Base-by-base conservation (phyloP, 495 filamentous ascomycete genomes). In the Lophium mytilinum region DNA sequence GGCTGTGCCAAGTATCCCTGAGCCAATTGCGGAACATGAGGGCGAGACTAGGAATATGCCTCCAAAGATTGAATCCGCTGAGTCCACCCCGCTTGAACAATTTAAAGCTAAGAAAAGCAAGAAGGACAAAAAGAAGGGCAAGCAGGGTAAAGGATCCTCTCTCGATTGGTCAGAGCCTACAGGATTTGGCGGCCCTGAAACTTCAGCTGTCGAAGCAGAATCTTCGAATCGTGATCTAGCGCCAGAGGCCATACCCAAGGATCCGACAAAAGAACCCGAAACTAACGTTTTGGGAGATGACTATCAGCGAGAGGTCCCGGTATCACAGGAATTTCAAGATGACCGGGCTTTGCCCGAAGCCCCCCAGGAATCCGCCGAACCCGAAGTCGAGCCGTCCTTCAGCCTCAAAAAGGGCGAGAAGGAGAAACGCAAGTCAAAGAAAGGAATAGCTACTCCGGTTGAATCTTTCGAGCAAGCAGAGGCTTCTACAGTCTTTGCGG, bases 41-140 rank as follows among this genome's bases (percentile, higher is more conserved):
- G 1, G 10, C 33, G n/a, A 48, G 17, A 8, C 45, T 6, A 30
- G 24, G 24, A 30, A 30, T 30, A 6, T 30, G 24, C 24, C 24
- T 30, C 2, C 6, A 2, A 6, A 30, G 24, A 6, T 30, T 6
- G 24, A 30, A 6, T 6, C 24, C 6, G 45, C 21, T 14, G 19
- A 48, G 45, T 12, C 21, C 8, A 24, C 15, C 12, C 8, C 19
- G 33, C 14, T 30, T 30, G 21, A 48, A 24, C 4, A 48, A 48
- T 48, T 24, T 12, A 14, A 1, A 3, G 4, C 55, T 7, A 58
- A 58, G 39, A 61, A 61, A 42, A 58, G 48, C 36, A 65, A 65
- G 54, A 65, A 60, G 37, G 53, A 63, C 10, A 60, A 60, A 56
- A 63, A 66, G 24, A 63, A 56, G 58, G 48, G 47, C 37, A 67